Percentiles rank a stretch among this genome's conserved stretches.
These are phyloP conservation scores for Solanum hybrid DNA, from an alignment of 305 asterid species.

Conservation along the genomic window DNA sequence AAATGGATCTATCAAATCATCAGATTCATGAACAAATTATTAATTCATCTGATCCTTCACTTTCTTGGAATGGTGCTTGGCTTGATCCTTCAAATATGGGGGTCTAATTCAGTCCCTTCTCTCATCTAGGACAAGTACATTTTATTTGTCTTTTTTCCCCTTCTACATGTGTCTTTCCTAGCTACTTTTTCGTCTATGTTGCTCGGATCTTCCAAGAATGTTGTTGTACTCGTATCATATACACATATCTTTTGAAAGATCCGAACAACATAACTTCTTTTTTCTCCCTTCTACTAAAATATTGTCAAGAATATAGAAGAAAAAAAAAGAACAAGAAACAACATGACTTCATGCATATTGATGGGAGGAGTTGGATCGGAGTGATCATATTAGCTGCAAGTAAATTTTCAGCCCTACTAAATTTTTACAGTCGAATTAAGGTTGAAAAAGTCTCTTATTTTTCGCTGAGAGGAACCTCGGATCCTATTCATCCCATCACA, in stretches of 20 bases:
- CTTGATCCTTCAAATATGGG: constrained; percentile 48
- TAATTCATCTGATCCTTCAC: constrained; percentile 6
- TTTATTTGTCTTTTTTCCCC: background rate
- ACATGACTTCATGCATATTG: background rate
- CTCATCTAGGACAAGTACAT: constrained; percentile 24
- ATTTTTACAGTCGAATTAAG: background rate
- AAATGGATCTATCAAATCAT: background rate
- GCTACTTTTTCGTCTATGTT: background rate
- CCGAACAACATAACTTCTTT: background rate
- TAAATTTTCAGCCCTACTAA: background rate
- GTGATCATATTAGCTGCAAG: constrained; percentile 16
- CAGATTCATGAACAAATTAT: background rate
- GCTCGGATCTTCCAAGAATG: background rate
- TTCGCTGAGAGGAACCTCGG: constrained; percentile 18
- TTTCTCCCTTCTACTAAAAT: background rate
- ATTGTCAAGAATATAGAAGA: background rate
- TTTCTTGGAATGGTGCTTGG: constrained; percentile 19
- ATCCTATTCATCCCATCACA: constrained; percentile 1
- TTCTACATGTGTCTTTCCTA: background rate
- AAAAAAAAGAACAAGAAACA: background rate
- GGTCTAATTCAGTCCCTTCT: constrained; percentile 42
- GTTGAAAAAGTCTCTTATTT: background rate
- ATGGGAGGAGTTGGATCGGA: constrained; percentile 15
- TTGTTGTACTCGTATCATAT: background rate
- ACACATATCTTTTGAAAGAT: background rate